phyloP scores from a whole-genome alignment of 257 asterid genomes.

The Nicotiana benthamiana region DNA sequence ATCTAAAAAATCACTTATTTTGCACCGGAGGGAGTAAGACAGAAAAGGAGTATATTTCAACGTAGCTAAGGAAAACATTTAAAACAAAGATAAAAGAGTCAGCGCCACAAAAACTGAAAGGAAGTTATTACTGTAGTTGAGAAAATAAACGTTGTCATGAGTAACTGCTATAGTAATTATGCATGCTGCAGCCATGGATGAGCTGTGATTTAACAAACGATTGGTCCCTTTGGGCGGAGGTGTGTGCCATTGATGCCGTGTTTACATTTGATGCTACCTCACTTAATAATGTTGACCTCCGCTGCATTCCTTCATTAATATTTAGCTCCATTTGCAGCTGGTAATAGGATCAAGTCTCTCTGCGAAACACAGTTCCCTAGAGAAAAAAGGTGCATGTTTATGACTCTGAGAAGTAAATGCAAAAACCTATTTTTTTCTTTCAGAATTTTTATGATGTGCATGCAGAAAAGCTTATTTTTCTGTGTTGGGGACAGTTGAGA shows the following conservation, averaged over 20 bases:
- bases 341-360: not conserved
- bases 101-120: not conserved
- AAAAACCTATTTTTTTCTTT: not conserved
- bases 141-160: not conserved
- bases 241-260: not conserved
- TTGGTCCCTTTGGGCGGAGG: constrained; percentile 5
- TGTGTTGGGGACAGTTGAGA: not conserved
- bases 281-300: not conserved
- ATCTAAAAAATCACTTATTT: too few relatives aligned
- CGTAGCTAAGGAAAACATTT: not conserved
- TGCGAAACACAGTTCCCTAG: not conserved
- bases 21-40: too few relatives aligned
- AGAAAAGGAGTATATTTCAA: not conserved
- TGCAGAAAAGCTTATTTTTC: not conserved
- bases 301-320: not conserved
- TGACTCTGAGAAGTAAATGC: not conserved
- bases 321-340: not conserved
- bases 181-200: not conserved
- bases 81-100: not conserved
- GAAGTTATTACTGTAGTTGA: not conserved
- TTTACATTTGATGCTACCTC: not conserved
- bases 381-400: not conserved
- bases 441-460: not conserved
- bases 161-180: not conserved
- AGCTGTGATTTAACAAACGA: not conserved